These are phyloP conservation scores for Nematocida major DNA, from an alignment of 371 early-diverging fungal genomes.

Conservation along the genomic window DNA sequence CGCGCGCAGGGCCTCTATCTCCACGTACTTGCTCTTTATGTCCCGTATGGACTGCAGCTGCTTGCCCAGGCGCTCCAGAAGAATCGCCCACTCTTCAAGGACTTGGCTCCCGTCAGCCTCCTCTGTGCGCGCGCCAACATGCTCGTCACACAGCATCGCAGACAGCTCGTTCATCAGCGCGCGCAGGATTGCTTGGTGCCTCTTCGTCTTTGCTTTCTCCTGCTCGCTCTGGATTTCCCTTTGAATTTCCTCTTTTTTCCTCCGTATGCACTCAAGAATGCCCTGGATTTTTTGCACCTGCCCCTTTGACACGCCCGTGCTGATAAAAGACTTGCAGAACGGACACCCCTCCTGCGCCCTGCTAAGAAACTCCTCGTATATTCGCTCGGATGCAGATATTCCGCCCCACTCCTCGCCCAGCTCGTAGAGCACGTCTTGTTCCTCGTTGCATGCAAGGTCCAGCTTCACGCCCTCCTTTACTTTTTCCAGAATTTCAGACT, in stretches of 20 bases:
- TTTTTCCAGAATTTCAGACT: conserved; percentile 1
- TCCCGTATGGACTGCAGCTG: background rate
- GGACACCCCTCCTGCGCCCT: conserved; percentile 29
- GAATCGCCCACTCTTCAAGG: background rate
- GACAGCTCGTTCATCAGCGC: background rate
- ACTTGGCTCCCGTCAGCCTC: background rate
- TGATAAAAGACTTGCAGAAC: conserved; percentile 39
- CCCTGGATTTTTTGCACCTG: conserved; percentile 35
- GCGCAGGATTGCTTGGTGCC: background rate
- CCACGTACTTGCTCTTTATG: background rate
- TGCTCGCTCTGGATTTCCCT: background rate
- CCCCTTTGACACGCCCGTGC: conserved; percentile 13
- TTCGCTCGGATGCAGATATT: conserved; percentile 10
- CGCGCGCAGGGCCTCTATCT: conserved; percentile 3
- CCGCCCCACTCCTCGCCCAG: conserved; percentile 12
- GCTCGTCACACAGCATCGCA: background rate
- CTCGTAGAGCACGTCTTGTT: background rate
- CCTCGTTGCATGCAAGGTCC: background rate
- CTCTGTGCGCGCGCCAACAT: too few relatives aligned
- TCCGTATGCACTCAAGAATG: conserved; percentile 7
- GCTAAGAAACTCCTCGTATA: conserved; percentile 34
- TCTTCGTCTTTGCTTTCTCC: background rate
- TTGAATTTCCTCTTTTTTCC: background rate
- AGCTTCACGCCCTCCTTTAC: conserved; percentile 15
- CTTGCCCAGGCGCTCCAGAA: background rate